These are phyloP conservation scores for Ganoderma meredithae DNA, from an alignment of 1,284 basidiomycete genomes.

Conservation along the genomic window DNA sequence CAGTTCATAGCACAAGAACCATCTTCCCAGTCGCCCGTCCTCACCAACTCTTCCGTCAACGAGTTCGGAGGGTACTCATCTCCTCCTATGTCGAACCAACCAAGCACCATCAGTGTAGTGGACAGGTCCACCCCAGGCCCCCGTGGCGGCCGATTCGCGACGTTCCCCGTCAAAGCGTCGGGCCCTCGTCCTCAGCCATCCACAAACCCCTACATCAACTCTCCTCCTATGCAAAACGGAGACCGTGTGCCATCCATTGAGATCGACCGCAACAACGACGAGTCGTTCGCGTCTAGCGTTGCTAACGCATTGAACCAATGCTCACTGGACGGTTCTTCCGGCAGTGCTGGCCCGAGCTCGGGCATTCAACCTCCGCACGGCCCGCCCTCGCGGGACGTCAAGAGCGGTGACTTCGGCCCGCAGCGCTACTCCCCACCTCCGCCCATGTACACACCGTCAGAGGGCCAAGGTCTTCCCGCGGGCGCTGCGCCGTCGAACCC, in stretches of 20 bases:
- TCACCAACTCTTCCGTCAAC: slow-evolving; percentile 21
- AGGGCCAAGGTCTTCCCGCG: slow-evolving; percentile 34
- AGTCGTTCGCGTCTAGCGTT: slow-evolving; percentile 61
- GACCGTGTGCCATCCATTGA: slow-evolving; percentile 44
- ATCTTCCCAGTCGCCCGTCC: slow-evolving; percentile 8
- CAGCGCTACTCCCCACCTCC: slow-evolving; percentile 37
- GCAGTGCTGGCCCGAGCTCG: slow-evolving; percentile 16
- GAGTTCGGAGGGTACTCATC: slow-evolving; percentile 39
- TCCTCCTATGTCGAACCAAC: slow-evolving; percentile 26
- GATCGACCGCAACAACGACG: slow-evolving; percentile 37
- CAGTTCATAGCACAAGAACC: slow-evolving; percentile 25
- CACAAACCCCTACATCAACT: slow-evolving; percentile 27
- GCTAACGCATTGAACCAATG: slow-evolving; percentile 50
- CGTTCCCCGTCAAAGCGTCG: slow-evolving; percentile 55
- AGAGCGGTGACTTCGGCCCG: slow-evolving; percentile 24
- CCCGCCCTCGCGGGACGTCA: slow-evolving; percentile 29
- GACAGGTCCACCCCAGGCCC: slow-evolving; percentile 26
- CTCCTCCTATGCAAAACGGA: slow-evolving; percentile 35
- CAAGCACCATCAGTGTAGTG: slow-evolving; percentile 34
- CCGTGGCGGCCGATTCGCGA: slow-evolving; percentile 57
- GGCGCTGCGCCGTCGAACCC: slow-evolving; percentile 45
- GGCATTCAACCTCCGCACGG: slow-evolving; percentile 25
- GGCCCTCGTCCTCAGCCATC: slow-evolving; percentile 33
- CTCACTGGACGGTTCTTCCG: slow-evolving; percentile 25
- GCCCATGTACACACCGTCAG: slow-evolving; percentile 33